Base-by-base conservation (phyloP, 345 rosid species). In the Clarkia xantiana region DNA sequence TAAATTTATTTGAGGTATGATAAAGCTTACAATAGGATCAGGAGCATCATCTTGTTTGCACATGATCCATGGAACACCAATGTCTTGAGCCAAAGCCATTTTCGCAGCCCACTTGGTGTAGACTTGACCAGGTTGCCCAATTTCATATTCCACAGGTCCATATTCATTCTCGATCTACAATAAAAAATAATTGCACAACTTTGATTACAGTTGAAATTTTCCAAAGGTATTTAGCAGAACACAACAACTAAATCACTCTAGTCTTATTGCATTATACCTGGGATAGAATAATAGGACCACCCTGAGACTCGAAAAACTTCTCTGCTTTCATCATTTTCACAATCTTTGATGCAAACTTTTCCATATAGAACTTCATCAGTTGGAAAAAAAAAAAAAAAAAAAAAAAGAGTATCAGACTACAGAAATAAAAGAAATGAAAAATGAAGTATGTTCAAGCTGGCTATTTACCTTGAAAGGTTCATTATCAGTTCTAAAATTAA, bases 21-120 rank as follows among this genome's bases (percentile, higher is more conserved):
- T 12, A 40, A 61, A 18, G 65, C 87, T 70, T 74, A 84, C 99
- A 65, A 87, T 60, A 59, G 96, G 94, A 71, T 93, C 96, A 0
- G 95, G 96, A 40, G 91, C 99, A 66, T 87, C 99, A 71, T 93
- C 99, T 74, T 93, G 96, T 75, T 93, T 93, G 89, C 99, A 93
- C 99, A 93, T 93, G 76, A 93, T 72, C 99, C 99, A 93, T 3
- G 99, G 99, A 67, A 93, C 94, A 55, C 99, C 95, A 14, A 84
- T 84, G 62, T 72, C 81, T 2, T 80, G 88, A 52, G 81, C 95
- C 65, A 84, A 76, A 45, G 99, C 99, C 99, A 93, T 84, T 44
- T 78, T 55, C 53, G 96, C 96, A 57, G 96, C 94, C 99, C 99
- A 93, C 9, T 76, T 47, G 14, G 74, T 70, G 75, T 93, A 93